Conservation (phyloP, 192 early-diverging fungal species). For the Backusella tuberculispora region DNA sequence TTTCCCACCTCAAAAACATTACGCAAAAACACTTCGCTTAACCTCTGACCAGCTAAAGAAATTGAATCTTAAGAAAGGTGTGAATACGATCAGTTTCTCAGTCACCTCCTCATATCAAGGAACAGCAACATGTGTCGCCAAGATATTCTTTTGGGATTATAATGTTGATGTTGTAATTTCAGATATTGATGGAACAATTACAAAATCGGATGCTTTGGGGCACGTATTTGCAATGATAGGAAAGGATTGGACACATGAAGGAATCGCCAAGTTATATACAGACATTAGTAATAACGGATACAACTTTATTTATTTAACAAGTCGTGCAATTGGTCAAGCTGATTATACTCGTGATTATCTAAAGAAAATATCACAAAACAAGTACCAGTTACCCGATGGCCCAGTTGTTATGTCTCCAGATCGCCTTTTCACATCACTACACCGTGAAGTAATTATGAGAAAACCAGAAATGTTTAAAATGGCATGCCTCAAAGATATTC, state of each 20-base stretch:
- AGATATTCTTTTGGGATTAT: conserved; percentile 87
- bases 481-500: conserved; percentile 90
- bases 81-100: conserved; percentile 89
- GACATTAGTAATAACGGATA: conserved; percentile 95
- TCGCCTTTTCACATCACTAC: conserved; percentile 89
- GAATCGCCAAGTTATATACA: conserved; percentile 95
- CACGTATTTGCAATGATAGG: conserved; percentile 98
- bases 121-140: conserved; percentile 78
- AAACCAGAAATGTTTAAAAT: conserved; percentile 98
- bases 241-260: conserved; percentile 96
- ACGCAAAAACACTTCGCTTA: conserved; percentile 89
- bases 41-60: conserved; percentile 89
- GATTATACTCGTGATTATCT: conserved; percentile 92
- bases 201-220: conserved; percentile 95
- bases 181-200: conserved; percentile 99
- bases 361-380: conserved; percentile 85
- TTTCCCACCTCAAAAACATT: conserved; percentile 44
- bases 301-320: conserved; percentile 92
- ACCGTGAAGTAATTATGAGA: conserved; percentile 92
- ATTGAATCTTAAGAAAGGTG: conserved; percentile 80
- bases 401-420: conserved; percentile 97
- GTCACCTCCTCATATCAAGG: conserved; percentile 80
- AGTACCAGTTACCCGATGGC: conserved; percentile 88
- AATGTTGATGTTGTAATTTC: conserved; percentile 91
- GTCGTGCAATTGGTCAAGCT: conserved; percentile 92